A percentile compares a stretch with the other conserved stretches of the same genome.
These are phyloP conservation scores for Pseudopithomyces maydicus DNA, from an alignment of 2,329 filamentous ascomycete genomes.

Conservation along the genomic window DNA sequence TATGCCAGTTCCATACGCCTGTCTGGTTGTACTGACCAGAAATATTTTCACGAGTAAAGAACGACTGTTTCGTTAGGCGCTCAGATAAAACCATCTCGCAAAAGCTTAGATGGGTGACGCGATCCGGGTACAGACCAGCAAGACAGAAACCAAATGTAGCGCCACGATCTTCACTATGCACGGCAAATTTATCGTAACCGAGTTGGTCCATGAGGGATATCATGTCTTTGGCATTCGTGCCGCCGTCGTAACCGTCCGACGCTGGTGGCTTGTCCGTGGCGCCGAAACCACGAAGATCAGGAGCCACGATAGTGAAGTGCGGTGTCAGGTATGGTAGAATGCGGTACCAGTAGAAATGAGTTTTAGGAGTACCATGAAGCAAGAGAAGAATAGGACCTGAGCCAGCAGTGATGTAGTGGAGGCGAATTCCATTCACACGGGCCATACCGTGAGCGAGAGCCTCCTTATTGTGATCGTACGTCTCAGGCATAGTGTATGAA, in stretches of 20 bases:
- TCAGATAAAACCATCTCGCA: background rate
- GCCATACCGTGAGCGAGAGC: constrained; percentile 22
- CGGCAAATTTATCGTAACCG: background rate
- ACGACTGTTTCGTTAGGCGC: background rate
- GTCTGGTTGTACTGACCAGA: background rate
- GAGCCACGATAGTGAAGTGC: constrained; percentile 45
- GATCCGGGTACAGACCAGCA: background rate
- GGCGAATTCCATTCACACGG: constrained; percentile 25
- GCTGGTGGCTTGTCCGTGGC: constrained; percentile 48
- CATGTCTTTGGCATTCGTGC: constrained; percentile 8
- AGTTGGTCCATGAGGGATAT: background rate
- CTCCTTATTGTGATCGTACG: constrained; percentile 21
- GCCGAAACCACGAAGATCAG: constrained; percentile 45
- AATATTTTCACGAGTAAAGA: background rate
- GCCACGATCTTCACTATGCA: background rate
- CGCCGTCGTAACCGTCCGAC: constrained; percentile 43
- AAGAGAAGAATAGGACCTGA: constrained; percentile 24
- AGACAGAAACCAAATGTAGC: background rate
- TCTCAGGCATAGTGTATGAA: constrained; percentile 14
- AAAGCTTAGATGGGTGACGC: background rate
- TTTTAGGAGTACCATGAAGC: constrained; percentile 29
- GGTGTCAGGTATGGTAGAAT: constrained; percentile 40
- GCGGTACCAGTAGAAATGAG: constrained; percentile 44
- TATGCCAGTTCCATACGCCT: background rate
- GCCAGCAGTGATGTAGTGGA: constrained; percentile 28